Base-by-base conservation (phyloP, 225 moss, liverwort and hornwort genomes). In the Polytrichum formosum region DNA sequence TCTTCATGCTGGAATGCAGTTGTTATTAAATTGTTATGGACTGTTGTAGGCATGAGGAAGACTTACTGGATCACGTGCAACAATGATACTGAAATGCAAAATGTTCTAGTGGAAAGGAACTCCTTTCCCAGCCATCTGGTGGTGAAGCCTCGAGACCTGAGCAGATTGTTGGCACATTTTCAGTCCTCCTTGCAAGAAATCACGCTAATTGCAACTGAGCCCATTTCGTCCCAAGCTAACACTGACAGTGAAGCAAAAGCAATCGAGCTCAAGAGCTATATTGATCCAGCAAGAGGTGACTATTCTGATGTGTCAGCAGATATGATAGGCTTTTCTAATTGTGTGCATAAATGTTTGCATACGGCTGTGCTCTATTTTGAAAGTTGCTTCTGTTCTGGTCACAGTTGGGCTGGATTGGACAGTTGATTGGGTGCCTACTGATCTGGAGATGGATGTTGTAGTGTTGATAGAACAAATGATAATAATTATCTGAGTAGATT, bases 171-270 rank as follows among this genome's bases (percentile, higher is more conserved):
- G 64, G 85, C 83, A 59, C 91, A 98, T 90, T 98, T 98, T 76
- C 98, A 98, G 83, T 92, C 92, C 23, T 92, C 98, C 71, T 89
- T 98, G 56, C 94, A 94, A 70, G 98, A 98, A 69, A 92, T 98
- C 53, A 94, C 98, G 25, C 72, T 98, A 72, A 94, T 98, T 79
- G 94, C 94, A 46, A 98, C 98, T 65, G 92, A 98, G 78, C 98
- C 94, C 13, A 73, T 85, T 30, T 73, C 88, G 56, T 74, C 82
- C 67, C 88, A 90, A 26, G 74, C 88, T 66, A 94, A 84, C 54
- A 80, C 91, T 27, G 98, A 92, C 70, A 80, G 82, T 56, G 98
- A 94, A 91, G 82, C 98, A 30, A 94, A 98, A 83, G 98, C 98
- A 29, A 91, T 98, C 61, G 98, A 98, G 71, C 84, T 98, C 71